Percentiles rank a stretch among this genome's conserved stretches.
These are phyloP conservation scores for Podila verticillata DNA, from an alignment of 192 early-diverging fungal genomes.

Conservation along the genomic window DNA sequence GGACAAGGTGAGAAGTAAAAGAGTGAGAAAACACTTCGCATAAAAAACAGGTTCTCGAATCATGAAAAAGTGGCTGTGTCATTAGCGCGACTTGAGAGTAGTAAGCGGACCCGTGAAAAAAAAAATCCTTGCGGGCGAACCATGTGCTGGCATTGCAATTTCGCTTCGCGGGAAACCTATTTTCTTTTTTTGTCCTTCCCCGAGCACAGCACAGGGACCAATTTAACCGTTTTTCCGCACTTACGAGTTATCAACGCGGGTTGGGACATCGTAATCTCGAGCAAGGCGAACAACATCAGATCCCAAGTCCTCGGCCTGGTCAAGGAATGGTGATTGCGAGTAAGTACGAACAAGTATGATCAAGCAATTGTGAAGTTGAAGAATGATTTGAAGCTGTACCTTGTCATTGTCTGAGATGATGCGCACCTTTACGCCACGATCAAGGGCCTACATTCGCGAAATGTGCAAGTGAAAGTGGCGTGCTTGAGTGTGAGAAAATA, in stretches of 20 bases:
- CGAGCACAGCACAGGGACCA: too few species aligned
- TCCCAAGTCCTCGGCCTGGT: conserved; percentile 62
- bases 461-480: not conserved
- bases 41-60: too few species aligned
- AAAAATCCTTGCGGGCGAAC: too few species aligned
- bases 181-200: conserved; percentile 16
- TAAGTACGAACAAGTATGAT: not conserved
- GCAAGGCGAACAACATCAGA: conserved; percentile 63
- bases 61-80: too few species aligned
- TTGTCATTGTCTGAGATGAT: conserved; percentile 80
- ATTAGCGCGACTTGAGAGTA: too few species aligned
- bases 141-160: too few species aligned
- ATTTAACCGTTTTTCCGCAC: too few species aligned
- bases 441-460: conserved; percentile 5
- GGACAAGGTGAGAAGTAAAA: not conserved
- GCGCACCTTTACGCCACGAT: conserved; percentile 58
- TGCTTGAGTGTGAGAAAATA: too few species aligned
- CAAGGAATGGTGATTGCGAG: not conserved
- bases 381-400: conserved; percentile 36
- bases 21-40: too few species aligned
- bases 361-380: not conserved
- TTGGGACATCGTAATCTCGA: conserved; percentile 57
- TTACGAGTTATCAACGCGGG: conserved; percentile 61
- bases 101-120: too few species aligned
- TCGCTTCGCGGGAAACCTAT: too few species aligned